Conservation (phyloP, 257 asterid genomes). For the Osmanthus fragrans region DNA sequence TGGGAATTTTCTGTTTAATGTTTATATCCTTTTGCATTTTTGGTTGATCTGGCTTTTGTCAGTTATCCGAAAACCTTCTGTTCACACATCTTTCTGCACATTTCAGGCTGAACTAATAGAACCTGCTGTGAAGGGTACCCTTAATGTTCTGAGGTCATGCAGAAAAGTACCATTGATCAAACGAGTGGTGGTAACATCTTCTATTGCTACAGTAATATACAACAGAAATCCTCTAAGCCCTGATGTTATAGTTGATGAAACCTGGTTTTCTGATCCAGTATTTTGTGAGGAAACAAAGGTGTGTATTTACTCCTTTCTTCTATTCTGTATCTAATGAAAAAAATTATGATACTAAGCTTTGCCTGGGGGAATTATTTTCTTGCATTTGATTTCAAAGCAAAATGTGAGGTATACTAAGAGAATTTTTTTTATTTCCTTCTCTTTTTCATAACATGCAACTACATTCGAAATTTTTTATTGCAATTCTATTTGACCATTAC, state of each 20-base stretch:
- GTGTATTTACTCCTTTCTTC: background rate
- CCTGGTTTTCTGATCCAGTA: conserved; percentile 49
- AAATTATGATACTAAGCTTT: no score
- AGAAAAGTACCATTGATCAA: conserved; percentile 30
- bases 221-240: conserved; percentile 23
- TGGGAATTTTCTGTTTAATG: background rate
- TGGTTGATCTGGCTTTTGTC: background rate
- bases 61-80: no score
- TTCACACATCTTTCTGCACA: background rate
- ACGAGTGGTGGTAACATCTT: conserved; percentile 59
- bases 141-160: conserved; percentile 54
- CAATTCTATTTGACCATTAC: no score
- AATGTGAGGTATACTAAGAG: no score
- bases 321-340: background rate
- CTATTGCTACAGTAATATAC: conserved; percentile 33
- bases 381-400: no score
- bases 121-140: conserved; percentile 59
- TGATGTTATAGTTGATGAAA: conserved; percentile 43
- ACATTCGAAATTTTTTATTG: no score
- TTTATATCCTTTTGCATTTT: no score
- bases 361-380: no score
- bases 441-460: no score
- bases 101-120: conserved; percentile 44
- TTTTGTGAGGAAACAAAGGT: conserved; percentile 45
- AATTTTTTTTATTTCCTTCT: no score